Conservation (phyloP, 1,139 yeast species). For the Kodamaea fungicola region DNA sequence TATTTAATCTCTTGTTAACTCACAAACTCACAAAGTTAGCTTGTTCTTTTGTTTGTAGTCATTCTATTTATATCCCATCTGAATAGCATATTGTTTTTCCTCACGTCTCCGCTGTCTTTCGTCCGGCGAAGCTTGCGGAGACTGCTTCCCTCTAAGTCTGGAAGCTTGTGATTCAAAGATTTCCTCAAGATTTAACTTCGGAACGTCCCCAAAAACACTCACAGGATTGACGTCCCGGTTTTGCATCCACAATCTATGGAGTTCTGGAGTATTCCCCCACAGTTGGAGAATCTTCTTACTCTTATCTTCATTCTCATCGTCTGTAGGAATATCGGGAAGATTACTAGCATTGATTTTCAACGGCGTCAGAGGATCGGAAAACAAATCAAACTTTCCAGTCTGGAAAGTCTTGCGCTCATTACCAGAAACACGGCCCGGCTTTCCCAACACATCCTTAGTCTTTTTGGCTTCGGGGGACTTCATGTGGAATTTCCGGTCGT, state of each 20-base stretch:
- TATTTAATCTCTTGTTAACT: too few species aligned
- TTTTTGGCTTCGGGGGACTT: not conserved
- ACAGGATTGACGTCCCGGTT: constrained; percentile 71
- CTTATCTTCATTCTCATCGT: constrained; percentile 55
- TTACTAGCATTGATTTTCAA: constrained; percentile 14
- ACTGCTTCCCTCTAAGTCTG: constrained; percentile 52
- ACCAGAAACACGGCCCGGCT: constrained; percentile 8
- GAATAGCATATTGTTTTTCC: constrained; percentile 46
- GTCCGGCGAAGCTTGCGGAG: constrained; percentile 40
- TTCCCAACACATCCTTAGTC: constrained; percentile 8
- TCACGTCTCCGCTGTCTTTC: constrained; percentile 33
- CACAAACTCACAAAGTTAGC: too few species aligned
- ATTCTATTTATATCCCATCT: constrained; percentile 47
- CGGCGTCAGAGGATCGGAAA: constrained; percentile 5
- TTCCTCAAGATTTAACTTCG: constrained; percentile 64
- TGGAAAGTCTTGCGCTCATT: constrained; percentile 8
- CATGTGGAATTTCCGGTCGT: not conserved
- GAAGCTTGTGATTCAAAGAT: constrained; percentile 55
- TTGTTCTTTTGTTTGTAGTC: too few species aligned
- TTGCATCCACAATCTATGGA: constrained; percentile 46
- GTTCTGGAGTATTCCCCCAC: constrained; percentile 73
- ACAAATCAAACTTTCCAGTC: constrained; percentile 3
- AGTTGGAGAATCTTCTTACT: constrained; percentile 44
- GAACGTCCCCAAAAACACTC: constrained; percentile 73
- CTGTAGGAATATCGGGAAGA: constrained; percentile 49